Evolutionary conservation across 768 basidiomycete species (phyloP).

Genomic region (Podaxis rugospora): DNA sequence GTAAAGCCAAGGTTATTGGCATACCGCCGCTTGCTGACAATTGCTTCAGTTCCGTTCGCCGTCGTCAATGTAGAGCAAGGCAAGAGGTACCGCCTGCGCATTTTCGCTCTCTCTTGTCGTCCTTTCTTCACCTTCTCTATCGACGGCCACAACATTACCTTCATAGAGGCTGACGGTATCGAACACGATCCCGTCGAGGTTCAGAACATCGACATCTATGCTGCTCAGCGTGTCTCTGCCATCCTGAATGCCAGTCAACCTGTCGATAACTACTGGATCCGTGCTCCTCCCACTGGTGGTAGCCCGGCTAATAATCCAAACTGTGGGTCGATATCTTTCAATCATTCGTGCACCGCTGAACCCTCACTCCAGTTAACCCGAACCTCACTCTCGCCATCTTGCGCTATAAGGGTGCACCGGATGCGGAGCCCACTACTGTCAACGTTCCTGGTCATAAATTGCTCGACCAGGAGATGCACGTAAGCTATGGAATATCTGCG

Average conservation of each 20-base stretch:
- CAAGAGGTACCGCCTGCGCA: constrained; percentile 48
- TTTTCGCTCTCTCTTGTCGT: constrained; percentile 45
- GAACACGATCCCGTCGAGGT: constrained; percentile 29
- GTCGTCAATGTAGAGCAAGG: constrained; percentile 38
- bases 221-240: constrained; percentile 25
- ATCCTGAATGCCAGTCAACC: constrained; percentile 24
- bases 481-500: not conserved
- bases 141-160: constrained; percentile 26
- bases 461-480: constrained; percentile 7
- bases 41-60: constrained; percentile 10
- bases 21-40: not conserved
- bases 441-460: constrained; percentile 15
- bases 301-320: constrained; percentile 10
- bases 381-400: constrained; percentile 35
- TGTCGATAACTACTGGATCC: constrained; percentile 35
- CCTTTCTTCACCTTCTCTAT: constrained; percentile 35
- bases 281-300: constrained; percentile 34
- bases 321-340: not conserved
- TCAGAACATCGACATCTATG: constrained; percentile 32
- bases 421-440: constrained; percentile 25
- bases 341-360: not conserved
- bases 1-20: constrained; percentile 5
- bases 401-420: constrained; percentile 35
- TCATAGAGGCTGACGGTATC: constrained; percentile 28
- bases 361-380: constrained; percentile 21